Evolutionary conservation across 495 filamentous ascomycete species (phyloP).

Genomic region (Pyrenula massariospora): DNA sequence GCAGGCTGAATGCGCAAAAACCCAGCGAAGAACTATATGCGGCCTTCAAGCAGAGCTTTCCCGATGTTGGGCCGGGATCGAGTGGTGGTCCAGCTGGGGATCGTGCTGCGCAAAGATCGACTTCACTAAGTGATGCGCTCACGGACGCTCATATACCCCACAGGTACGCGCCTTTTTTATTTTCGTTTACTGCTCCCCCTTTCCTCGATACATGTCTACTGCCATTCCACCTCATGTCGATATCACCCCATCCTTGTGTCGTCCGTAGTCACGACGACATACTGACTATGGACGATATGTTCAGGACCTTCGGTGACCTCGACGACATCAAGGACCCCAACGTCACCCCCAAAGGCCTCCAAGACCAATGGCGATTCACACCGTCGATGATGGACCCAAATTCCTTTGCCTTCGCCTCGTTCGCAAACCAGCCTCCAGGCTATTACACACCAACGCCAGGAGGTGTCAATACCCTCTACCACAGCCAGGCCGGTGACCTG

Average conservation of each 20-base stretch:
- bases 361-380: constrained; percentile 74
- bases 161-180: constrained; percentile 28
- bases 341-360: constrained; percentile 61
- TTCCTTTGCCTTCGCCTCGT: constrained; percentile 64
- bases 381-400: constrained; percentile 78
- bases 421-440: constrained; percentile 66
- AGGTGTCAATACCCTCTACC: constrained; percentile 70
- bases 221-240: not conserved
- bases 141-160: constrained; percentile 30
- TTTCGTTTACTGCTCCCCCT: constrained; percentile 3
- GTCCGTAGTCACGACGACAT: not conserved
- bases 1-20: constrained; percentile 74
- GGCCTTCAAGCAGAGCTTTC: constrained; percentile 71
- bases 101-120: constrained; percentile 20
- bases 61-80: constrained; percentile 41
- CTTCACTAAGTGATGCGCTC: constrained; percentile 23
- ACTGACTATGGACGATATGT: not conserved
- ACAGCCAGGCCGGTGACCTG: constrained; percentile 76
- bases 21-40: constrained; percentile 74
- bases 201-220: not conserved
- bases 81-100: constrained; percentile 10
- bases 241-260: not conserved
- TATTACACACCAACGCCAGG: constrained; percentile 87
- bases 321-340: constrained; percentile 65
- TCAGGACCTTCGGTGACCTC: constrained; percentile 14